Conservation (phyloP, 2,329 filamentous ascomycete species). For the Cytospora paraplurivora region DNA sequence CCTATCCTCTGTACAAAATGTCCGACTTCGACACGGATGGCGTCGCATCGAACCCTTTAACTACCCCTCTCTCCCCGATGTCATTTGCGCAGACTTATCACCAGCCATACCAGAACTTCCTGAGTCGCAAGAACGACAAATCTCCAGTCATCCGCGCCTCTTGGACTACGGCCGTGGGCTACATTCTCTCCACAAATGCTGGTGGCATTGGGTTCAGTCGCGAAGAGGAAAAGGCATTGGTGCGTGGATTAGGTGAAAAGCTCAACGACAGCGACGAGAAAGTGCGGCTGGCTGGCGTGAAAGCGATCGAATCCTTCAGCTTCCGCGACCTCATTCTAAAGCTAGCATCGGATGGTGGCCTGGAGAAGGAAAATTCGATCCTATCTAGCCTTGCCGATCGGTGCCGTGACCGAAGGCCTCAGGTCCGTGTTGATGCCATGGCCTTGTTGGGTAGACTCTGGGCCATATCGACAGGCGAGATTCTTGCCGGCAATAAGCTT, state of each 20-base stretch:
- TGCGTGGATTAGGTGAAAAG: conserved; percentile 76
- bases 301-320: conserved; percentile 77
- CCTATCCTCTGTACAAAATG: conserved; percentile 77
- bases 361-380: conserved; percentile 75
- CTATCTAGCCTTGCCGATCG: conserved; percentile 82
- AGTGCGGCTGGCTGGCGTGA: conserved; percentile 86
- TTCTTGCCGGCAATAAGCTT: conserved; percentile 77
- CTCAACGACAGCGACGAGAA: conserved; percentile 88
- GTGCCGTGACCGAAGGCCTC: conserved; percentile 80
- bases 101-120: conserved; percentile 78
- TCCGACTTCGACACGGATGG: conserved; percentile 57
- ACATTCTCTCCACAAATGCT: conserved; percentile 88
- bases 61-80: conserved; percentile 81
- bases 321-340: conserved; percentile 82
- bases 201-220: conserved; percentile 85
- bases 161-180: conserved; percentile 82
- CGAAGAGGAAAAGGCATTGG: conserved; percentile 75
- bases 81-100: conserved; percentile 85
- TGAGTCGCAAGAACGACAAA: conserved; percentile 86
- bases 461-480: conserved; percentile 89
- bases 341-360: conserved; percentile 73
- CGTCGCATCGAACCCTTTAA: conserved; percentile 64
- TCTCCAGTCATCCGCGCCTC: conserved; percentile 77
- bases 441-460: conserved; percentile 82
- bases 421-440: conserved; percentile 85